These are phyloP conservation scores for Pyrenula aspistea DNA, from an alignment of 495 filamentous ascomycete species.

Conservation along the genomic window DNA sequence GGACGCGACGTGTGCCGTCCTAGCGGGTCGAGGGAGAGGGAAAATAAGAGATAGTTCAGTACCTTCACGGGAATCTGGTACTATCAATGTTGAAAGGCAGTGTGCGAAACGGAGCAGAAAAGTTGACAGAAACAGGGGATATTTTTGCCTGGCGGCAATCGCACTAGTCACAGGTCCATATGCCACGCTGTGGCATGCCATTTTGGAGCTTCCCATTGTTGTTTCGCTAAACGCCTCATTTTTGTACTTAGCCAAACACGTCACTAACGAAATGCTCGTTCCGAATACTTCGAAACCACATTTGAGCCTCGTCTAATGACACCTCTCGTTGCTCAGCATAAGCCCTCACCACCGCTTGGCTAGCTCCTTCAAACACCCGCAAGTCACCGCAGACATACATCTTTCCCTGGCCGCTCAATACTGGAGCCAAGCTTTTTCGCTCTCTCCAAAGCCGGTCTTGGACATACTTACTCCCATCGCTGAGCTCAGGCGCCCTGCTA, in stretches of 20 bases:
- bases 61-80: too few species aligned
- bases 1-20: too few species aligned
- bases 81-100: too few species aligned
- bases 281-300: not conserved
- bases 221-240: not conserved
- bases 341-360: not conserved
- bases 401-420: not conserved
- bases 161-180: too few species aligned
- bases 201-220: not conserved
- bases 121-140: too few species aligned
- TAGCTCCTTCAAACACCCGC: not conserved
- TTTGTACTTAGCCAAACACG: not conserved
- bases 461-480: constrained; percentile 9
- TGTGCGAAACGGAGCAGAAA: too few species aligned
- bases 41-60: too few species aligned
- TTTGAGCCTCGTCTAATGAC: not conserved
- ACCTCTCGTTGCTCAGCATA: not conserved
- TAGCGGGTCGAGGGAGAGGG: too few species aligned
- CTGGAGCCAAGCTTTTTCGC: not conserved
- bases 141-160: too few species aligned
- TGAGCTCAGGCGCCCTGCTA: constrained; percentile 15
- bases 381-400: not conserved
- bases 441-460: not conserved
- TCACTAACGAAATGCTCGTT: not conserved
- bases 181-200: too few species aligned